Base-by-base conservation (phyloP, 805 yeast genomes). In the Candida berthetii region DNA sequence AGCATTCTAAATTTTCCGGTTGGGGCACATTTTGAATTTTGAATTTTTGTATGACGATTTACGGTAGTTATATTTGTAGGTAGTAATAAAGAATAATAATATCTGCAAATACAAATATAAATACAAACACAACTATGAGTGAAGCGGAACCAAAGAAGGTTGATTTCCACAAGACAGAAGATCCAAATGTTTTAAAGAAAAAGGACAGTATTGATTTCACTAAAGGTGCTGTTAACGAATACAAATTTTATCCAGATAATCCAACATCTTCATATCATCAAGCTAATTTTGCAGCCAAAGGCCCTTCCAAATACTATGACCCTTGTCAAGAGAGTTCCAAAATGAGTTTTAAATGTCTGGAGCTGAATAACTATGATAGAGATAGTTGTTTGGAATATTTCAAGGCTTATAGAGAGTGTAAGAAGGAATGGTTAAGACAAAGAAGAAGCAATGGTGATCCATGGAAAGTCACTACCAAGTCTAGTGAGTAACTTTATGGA, bases 351-450 rank as follows among this genome's bases (percentile, higher is more conserved):
- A 76, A 76, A 48, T 91, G 99, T 54, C 68, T 91, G 60, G 91
- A 87, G 52, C 62, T 84, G 38, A 86, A 90, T 56, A 72, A 81
- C 51, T 82, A 76, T 68, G 87, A 77, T 68, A 76, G 71, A 68
- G 79, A 69, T 40, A 72, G 62, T 64, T 88, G 82, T 68, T 77
- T 65, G 60, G 95, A 85, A 44, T 91, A 86, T 57, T 93, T 91
- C 60, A 88, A 82, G 53, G 96, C 97, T 0, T 91, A 91, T 59
- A 71, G 91, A 45, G 99, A 91, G 55, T 91, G 99, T 64, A 84
- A 85, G 58, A 81, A 81, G 54, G 85, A 74, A 46, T 85, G 90
- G 90, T 62, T 74, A 57, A 55, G 45, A 11, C 60, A 66, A 37
- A 65, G 72, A 53, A 61, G 65, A 39, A 45, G 47, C n/a, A 63